Conservation (phyloP, 2,329 filamentous ascomycete genomes). For the Hypoxylon sp. region DNA sequence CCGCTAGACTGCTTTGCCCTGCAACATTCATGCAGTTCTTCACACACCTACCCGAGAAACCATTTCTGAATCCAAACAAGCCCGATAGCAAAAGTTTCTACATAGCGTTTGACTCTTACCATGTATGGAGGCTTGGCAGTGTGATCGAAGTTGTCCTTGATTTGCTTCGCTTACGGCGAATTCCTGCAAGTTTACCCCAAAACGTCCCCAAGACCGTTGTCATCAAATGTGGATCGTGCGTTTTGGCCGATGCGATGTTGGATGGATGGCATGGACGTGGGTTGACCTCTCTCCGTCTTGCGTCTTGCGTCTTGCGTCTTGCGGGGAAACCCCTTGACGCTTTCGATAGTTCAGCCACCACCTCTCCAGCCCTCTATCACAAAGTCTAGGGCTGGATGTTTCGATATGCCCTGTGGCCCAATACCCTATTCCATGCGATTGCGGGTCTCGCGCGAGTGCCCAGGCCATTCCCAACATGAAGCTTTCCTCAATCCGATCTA, state of each 20-base stretch:
- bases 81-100: slow-evolving; percentile 8
- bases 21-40: slow-evolving; percentile 3
- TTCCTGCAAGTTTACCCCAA: slow-evolving; percentile 2
- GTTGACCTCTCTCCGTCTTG: slow-evolving; percentile 19
- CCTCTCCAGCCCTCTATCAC: not conserved
- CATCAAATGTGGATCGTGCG: not conserved
- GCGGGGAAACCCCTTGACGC: slow-evolving; percentile 16
- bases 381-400: slow-evolving; percentile 21
- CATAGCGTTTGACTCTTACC: slow-evolving; percentile 17
- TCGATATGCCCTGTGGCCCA: slow-evolving; percentile 8
- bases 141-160: slow-evolving; percentile 1
- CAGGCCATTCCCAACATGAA: slow-evolving; percentile 14
- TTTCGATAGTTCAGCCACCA: slow-evolving; percentile 19
- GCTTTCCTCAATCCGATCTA: slow-evolving; percentile 21
- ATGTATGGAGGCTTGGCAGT: slow-evolving; percentile 11
- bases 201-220: slow-evolving; percentile 1
- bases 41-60: not conserved
- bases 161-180: slow-evolving; percentile 33
- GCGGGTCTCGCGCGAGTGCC: slow-evolving; percentile 22
- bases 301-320: slow-evolving; percentile 12
- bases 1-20: slow-evolving; percentile 6
- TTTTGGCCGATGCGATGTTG: too few relatives aligned
- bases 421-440: slow-evolving; percentile 2
- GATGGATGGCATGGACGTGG: slow-evolving; percentile 25
- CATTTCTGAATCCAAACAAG: slow-evolving; percentile 3